These are phyloP conservation scores for Kazachstania kunashirensis DNA, from an alignment of 805 yeast species.

Conservation along the genomic window DNA sequence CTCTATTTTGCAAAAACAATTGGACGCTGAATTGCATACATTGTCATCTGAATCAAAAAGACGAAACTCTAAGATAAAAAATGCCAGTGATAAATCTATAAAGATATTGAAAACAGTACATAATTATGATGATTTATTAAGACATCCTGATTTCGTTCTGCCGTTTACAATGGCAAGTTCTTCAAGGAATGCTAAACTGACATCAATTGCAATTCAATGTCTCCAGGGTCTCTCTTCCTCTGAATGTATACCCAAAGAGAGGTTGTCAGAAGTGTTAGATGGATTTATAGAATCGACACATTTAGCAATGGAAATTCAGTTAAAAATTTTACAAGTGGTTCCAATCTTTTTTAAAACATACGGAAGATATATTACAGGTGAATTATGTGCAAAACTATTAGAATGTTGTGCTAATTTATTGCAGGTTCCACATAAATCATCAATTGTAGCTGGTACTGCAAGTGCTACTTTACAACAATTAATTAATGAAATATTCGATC, in stretches of 20 bases:
- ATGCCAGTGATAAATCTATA: slow-evolving; percentile 45
- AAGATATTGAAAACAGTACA: slow-evolving; percentile 34
- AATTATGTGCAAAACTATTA: slow-evolving; percentile 47
- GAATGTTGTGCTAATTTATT: slow-evolving; percentile 57
- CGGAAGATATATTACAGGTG: slow-evolving; percentile 44
- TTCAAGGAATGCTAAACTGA: slow-evolving; percentile 64
- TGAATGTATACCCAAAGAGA: slow-evolving; percentile 44
- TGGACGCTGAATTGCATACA: slow-evolving; percentile 48
- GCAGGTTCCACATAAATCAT: slow-evolving; percentile 56
- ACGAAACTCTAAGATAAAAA: slow-evolving; percentile 57
- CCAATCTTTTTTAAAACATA: slow-evolving; percentile 68
- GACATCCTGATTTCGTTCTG: slow-evolving; percentile 44
- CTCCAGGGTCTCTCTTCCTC: slow-evolving; percentile 50
- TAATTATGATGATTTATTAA: slow-evolving; percentile 30
- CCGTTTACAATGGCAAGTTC: slow-evolving; percentile 71
- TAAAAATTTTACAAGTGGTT: slow-evolving; percentile 73
- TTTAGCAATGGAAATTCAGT: slow-evolving; percentile 71
- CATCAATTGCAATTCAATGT: slow-evolving; percentile 62
- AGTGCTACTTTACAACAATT: slow-evolving; percentile 88
- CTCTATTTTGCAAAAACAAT: slow-evolving; percentile 16
- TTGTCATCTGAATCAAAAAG: slow-evolving; percentile 64
- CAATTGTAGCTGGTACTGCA: slow-evolving; percentile 81
- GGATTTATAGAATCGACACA: slow-evolving; percentile 66
- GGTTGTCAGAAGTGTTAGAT: slow-evolving; percentile 48
- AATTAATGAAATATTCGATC: slow-evolving; percentile 70